Evolutionary conservation across 805 yeast genomes (phyloP).

Genomic region (Kodamaea kakaduensis): DNA sequence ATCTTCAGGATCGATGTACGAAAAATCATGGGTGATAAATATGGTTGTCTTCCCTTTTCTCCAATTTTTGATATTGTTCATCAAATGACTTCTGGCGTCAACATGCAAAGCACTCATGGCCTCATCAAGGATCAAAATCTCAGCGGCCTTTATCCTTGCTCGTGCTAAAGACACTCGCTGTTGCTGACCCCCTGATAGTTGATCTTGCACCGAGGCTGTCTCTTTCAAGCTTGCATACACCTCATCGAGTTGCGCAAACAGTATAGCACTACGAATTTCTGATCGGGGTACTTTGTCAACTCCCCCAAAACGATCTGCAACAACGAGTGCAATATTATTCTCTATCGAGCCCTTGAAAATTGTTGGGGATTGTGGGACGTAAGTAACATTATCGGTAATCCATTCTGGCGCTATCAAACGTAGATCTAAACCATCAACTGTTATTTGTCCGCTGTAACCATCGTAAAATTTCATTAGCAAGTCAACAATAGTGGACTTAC

Average conservation of each 20-base stretch:
- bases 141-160: slow-evolving; percentile 69
- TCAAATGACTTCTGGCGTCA: slow-evolving; percentile 40
- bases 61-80: slow-evolving; percentile 53
- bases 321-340: slow-evolving; percentile 61
- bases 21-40: slow-evolving; percentile 72
- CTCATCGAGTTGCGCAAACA: slow-evolving; percentile 49
- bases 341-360: slow-evolving; percentile 61
- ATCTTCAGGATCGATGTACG: slow-evolving; percentile 55
- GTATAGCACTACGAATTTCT: slow-evolving; percentile 38
- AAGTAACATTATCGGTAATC: slow-evolving; percentile 60
- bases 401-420: slow-evolving; percentile 41
- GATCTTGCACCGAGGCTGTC: slow-evolving; percentile 43
- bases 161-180: slow-evolving; percentile 85
- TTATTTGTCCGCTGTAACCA: slow-evolving; percentile 50
- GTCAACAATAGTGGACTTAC: slow-evolving; percentile 78
- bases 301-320: too few species aligned
- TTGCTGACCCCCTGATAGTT: slow-evolving; percentile 85
- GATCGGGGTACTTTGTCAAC: slow-evolving; percentile 15
- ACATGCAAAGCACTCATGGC: slow-evolving; percentile 77
- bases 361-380: slow-evolving; percentile 69
- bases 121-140: slow-evolving; percentile 81
- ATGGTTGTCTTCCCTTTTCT: slow-evolving; percentile 72
- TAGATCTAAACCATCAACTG: slow-evolving; percentile 52
- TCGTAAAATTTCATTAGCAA: slow-evolving; percentile 60
- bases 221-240: slow-evolving; percentile 46